Evolutionary conservation across 2,329 filamentous ascomycete species (phyloP), one percentile per base, ranked within the genome.

Genomic region (Colletotrichum tropicale): DNA sequence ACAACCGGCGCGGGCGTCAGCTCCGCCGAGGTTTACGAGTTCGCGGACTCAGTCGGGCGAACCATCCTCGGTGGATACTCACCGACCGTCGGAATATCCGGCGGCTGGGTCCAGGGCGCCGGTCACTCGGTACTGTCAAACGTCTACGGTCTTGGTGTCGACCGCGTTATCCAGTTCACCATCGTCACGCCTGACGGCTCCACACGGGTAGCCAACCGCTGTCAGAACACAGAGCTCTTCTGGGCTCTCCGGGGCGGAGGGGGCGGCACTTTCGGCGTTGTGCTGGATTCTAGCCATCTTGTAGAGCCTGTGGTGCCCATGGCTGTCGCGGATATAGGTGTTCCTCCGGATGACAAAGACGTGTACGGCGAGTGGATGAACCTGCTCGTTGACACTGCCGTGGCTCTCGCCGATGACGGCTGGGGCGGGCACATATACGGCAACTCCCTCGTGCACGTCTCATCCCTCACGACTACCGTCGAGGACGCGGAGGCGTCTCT

Each of bases 361-460:
- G 43, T 3, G 43, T 48, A 21, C 0, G 6, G 3, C 10, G n/a
- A 0, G 2, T 48, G 43, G 18, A 48, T 48, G n/a, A 10, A 48
- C 2, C n/a, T 48, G 0, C 43, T 48, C 6, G 43, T 48, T 6
- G 43, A 48, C 1, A 48, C 18, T 0, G 43, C 43, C 0, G 43
- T 48, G 10, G n/a, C 10, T 0, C 10, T 48, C 7, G n/a, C 43
- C 5, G 43, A 48, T 3, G 9, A 48, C 43, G 43, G 43, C 1
- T 48, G 43, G 43, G 43, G 18, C 3, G 43, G 43, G 1, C 43
- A 48, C 3, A 21, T 48, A 48, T 48, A 48, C 43, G 18, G 43
- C 18, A 48, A 48, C 43, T 48, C 43, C 6, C 2, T 48, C 0
- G 43, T 21, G 0, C 43, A 48, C 10, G 43, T 48, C 43, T 48